phyloP scores from a whole-genome alignment of 805 yeast genomes.

The Kluyveromyces wickerhamii region DNA sequence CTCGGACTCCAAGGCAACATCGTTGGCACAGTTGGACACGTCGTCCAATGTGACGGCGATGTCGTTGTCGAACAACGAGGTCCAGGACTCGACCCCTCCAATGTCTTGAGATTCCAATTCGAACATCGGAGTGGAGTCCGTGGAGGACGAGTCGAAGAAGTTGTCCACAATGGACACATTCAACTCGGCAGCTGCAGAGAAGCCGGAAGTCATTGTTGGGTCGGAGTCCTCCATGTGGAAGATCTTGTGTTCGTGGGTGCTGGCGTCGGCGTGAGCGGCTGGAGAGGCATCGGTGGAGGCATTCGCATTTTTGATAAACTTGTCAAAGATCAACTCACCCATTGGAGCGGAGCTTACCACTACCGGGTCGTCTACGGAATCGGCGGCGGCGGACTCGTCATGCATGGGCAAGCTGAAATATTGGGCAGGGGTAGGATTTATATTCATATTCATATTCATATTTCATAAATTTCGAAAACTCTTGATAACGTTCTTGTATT shows the following conservation, averaged over 20 bases:
- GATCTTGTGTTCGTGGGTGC: constrained; percentile 1
- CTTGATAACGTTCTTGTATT: no score
- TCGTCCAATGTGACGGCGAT: constrained; percentile 33
- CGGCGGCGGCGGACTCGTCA: no score
- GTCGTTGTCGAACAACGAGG: constrained; percentile 47
- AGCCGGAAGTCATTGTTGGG: constrained; percentile 3
- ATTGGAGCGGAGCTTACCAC: constrained; percentile 6
- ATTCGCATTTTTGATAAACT: constrained; percentile 17
- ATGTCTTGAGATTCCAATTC: constrained; percentile 22
- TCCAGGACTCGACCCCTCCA: constrained; percentile 47
- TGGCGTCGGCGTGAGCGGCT: background rate
- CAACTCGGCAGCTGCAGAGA: constrained; percentile 25
- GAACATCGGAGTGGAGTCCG: constrained; percentile 58
- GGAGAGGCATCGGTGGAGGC: background rate
- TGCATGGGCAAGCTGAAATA: background rate
- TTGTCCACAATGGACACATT: constrained; percentile 61
- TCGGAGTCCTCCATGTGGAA: constrained; percentile 5
- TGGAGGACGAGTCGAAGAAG: constrained; percentile 29
- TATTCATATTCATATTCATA: constrained; percentile 4
- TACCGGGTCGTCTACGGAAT: no score
- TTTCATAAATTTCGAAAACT: constrained; percentile 1
- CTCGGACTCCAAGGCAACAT: constrained; percentile 13
- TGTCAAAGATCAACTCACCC: constrained; percentile 22
- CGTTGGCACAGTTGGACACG: constrained; percentile 22
- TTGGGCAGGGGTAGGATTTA: background rate